phyloP scores from a whole-genome alignment of 371 early-diverging fungal species.

The Rhizopus stolonifer region DNA sequence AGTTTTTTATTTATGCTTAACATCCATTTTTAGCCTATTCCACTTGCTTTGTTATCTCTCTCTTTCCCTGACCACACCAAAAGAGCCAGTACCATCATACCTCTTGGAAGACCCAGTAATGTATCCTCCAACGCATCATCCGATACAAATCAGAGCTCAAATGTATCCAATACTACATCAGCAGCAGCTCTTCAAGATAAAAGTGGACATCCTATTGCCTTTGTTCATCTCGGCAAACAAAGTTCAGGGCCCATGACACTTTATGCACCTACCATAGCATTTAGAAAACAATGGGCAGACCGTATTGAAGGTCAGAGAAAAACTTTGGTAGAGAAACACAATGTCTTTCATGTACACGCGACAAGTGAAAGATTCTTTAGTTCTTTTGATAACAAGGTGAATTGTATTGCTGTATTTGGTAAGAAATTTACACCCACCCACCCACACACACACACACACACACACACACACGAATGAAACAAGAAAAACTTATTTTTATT shows the following conservation, averaged over 20 bases:
- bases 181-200: slow-evolving; percentile 20
- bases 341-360: slow-evolving; percentile 59
- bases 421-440: too few relatives aligned
- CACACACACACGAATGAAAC: background rate
- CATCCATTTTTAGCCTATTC: slow-evolving; percentile 66
- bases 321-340: slow-evolving; percentile 53
- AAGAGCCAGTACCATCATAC: slow-evolving; percentile 38
- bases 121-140: slow-evolving; percentile 6
- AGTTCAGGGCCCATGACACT: slow-evolving; percentile 66
- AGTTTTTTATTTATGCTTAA: background rate
- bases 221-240: slow-evolving; percentile 77
- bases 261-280: slow-evolving; percentile 70
- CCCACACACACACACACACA: too few relatives aligned
- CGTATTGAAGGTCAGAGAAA: slow-evolving; percentile 76
- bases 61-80: slow-evolving; percentile 59
- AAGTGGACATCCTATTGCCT: slow-evolving; percentile 62
- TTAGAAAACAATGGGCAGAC: slow-evolving; percentile 83
- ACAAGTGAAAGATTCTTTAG: slow-evolving; percentile 37
- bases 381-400: slow-evolving; percentile 31
- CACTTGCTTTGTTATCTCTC: slow-evolving; percentile 68
- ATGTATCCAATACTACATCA: slow-evolving; percentile 2
- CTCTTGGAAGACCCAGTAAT: slow-evolving; percentile 31
- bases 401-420: slow-evolving; percentile 38
- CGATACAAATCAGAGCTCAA: background rate
- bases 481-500: background rate